Percentiles rank a stretch among this genome's conserved stretches.
Evolutionary conservation across 2,329 filamentous ascomycete genomes (phyloP).

Genomic region (Clonostachys solani): DNA sequence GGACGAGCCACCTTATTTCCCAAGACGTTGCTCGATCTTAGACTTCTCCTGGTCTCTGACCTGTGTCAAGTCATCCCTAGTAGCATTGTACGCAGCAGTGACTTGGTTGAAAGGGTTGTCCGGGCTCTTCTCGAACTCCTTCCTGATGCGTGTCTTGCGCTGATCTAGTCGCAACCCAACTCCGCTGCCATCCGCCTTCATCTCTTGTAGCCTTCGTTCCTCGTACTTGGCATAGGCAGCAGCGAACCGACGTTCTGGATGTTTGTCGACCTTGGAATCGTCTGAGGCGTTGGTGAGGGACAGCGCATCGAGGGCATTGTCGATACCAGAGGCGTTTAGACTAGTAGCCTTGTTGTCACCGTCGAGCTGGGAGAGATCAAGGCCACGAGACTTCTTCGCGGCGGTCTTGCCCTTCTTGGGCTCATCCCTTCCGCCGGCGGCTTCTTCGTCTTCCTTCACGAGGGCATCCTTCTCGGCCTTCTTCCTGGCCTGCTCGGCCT

Average conservation of each 20-base stretch:
- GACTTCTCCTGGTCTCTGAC: slow-evolving; percentile 62
- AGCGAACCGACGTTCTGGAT: slow-evolving; percentile 84
- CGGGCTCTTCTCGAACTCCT: slow-evolving; percentile 92
- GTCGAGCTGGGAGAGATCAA: slow-evolving; percentile 75
- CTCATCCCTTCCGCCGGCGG: slow-evolving; percentile 47
- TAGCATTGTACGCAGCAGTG: slow-evolving; percentile 70
- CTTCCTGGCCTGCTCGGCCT: slow-evolving; percentile 82
- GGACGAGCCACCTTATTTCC: slow-evolving; percentile 12
- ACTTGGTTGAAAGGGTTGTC: slow-evolving; percentile 96
- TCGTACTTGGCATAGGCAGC: slow-evolving; percentile 82
- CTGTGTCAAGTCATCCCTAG: slow-evolving; percentile 68
- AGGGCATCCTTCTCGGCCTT: slow-evolving; percentile 89
- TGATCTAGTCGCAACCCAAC: slow-evolving; percentile 76
- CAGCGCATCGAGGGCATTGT: slow-evolving; percentile 88
- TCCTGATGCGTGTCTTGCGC: slow-evolving; percentile 75
- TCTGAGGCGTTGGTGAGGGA: slow-evolving; percentile 55
- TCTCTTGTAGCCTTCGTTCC: slow-evolving; percentile 76
- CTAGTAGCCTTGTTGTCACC: slow-evolving; percentile 48
- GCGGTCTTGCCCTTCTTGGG: slow-evolving; percentile 67
- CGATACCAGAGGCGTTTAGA: slow-evolving; percentile 82
- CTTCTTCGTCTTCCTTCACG: slow-evolving; percentile 76
- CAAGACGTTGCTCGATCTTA: slow-evolving; percentile 72
- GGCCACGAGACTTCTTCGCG: slow-evolving; percentile 65
- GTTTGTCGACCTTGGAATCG: slow-evolving; percentile 72
- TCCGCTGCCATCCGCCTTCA: slow-evolving; percentile 72